Conservation (phyloP, 129 eudicot species). For the Artemisia annua region DNA sequence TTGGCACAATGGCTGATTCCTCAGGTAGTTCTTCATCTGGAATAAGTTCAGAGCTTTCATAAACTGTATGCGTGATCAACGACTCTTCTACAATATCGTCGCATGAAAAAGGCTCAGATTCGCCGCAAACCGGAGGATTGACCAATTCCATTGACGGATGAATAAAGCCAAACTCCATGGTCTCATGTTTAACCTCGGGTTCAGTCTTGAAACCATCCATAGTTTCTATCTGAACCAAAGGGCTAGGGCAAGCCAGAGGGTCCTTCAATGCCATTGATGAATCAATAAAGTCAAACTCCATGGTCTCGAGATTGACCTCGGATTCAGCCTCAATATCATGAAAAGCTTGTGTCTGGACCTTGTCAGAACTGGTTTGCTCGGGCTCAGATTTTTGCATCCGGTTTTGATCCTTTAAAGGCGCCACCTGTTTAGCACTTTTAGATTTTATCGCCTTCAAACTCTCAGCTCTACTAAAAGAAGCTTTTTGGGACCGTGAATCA, state of each 20-base stretch:
- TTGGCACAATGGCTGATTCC: no score
- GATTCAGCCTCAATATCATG: slow-evolving; percentile 38
- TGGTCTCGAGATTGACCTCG: slow-evolving; percentile 20
- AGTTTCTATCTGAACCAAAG: no score
- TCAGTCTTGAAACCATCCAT: not conserved
- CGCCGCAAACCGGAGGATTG: slow-evolving; percentile 1
- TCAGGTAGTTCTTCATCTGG: slow-evolving; percentile 19
- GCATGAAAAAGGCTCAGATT: not conserved
- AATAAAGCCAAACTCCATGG: slow-evolving; percentile 10
- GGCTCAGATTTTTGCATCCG: slow-evolving; percentile 27
- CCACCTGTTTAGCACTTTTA: slow-evolving; percentile 29
- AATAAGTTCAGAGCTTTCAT: slow-evolving; percentile 32
- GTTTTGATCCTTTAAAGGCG: slow-evolving; percentile 49
- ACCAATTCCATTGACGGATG: slow-evolving; percentile 9
- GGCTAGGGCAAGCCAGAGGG: no score
- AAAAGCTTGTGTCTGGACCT: slow-evolving; percentile 44
- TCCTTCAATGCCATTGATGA: no score
- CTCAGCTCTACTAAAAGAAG: slow-evolving; percentile 30
- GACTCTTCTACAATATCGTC: not conserved
- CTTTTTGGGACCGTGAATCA: slow-evolving; percentile 33
- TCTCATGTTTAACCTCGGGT: slow-evolving; percentile 23
- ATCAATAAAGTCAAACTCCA: slow-evolving; percentile 10
- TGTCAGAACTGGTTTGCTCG: slow-evolving; percentile 26
- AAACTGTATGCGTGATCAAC: slow-evolving; percentile 17
- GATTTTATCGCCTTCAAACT: slow-evolving; percentile 37